Percentiles rank a stretch among this genome's conserved stretches.
These are phyloP conservation scores for Fraxinus cuspidata DNA, from an alignment of 257 asterid genomes.

Conservation along the genomic window DNA sequence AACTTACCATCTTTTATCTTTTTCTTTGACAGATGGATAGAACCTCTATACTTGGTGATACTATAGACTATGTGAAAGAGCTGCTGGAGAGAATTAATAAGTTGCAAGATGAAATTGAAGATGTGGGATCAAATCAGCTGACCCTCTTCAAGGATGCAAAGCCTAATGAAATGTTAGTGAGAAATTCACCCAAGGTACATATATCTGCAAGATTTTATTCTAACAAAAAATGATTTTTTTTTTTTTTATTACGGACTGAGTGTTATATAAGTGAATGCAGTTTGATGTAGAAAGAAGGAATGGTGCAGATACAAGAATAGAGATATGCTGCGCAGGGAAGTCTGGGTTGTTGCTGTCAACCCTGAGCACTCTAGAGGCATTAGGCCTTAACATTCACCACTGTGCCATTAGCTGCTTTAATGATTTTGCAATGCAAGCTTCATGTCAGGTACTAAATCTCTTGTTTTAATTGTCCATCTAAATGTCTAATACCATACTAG, in stretches of 20 bases:
- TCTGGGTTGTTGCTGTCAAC: slow-evolving; percentile 74
- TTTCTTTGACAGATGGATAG: slow-evolving; percentile 67
- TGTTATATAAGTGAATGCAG: slow-evolving; percentile 33
- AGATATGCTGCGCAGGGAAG: slow-evolving; percentile 58
- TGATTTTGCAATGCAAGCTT: slow-evolving; percentile 73
- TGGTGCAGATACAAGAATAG: slow-evolving; percentile 46
- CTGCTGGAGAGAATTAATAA: slow-evolving; percentile 55
- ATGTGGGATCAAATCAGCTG: slow-evolving; percentile 39
- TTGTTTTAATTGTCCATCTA: too few relatives aligned
- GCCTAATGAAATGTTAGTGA: slow-evolving; percentile 47
- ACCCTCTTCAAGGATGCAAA: slow-evolving; percentile 54
- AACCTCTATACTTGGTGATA: slow-evolving; percentile 84
- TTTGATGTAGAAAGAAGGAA: slow-evolving; percentile 65
- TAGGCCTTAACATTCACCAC: slow-evolving; percentile 72
- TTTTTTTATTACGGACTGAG: not conserved
- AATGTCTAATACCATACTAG: too few relatives aligned
- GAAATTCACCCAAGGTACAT: slow-evolving; percentile 79
- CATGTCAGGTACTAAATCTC: slow-evolving; percentile 44
- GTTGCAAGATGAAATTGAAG: slow-evolving; percentile 53
- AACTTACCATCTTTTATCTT: not conserved
- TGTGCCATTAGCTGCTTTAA: slow-evolving; percentile 74
- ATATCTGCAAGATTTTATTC: not conserved
- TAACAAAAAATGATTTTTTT: not conserved
- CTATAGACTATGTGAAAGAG: slow-evolving; percentile 83
- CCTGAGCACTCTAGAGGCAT: slow-evolving; percentile 65